Evolutionary conservation across 768 basidiomycete species (phyloP), one percentile per base, ranked within the genome.

Genomic region (Strobilomyces echinocephalus): DNA sequence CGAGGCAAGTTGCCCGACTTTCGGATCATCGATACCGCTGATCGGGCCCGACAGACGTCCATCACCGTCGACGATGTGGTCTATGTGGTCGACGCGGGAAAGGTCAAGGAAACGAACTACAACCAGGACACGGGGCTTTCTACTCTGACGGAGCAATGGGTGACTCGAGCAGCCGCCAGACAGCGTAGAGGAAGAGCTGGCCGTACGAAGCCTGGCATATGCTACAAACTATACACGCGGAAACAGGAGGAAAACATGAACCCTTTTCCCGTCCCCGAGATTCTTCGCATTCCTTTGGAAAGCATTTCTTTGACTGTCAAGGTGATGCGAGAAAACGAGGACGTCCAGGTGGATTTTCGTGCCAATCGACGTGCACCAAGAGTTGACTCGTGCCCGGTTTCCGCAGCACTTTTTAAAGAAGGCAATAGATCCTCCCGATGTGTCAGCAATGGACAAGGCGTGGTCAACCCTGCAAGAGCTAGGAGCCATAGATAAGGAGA

Each of bases 171-270:
- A 1, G 87, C 88, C 4, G 88, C 86, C 3, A 76, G 81, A 55
- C 95, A 97, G 64, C 76, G 95, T 51, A 74, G 93, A 55, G 95
- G 95, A 54, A 82, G 95, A 63, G 94, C 95, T 2, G 95, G 95
- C 21, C 82, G 95, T 50, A 94, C 88, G 3, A 83, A 79, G 54
- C 82, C 87, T 1, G 91, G 90, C 0, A 68, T 81, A 51, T 97
- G 93, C 70, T 97, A 87, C 72, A 97, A 93, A 71, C 73, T 97
- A 5, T 97, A 88, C 67, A 92, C 90, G 1, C 76, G 80, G 46
- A 79, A 77, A 62, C 84, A 85, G 55, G 88, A 90, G 69, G 72
- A 74, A 39, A 78, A 76, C 39, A 84, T 94, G 87, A 73, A 70
- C 1, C 68, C 76, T 9, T 93, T 87, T 68, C 84, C 93, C 7